These are phyloP conservation scores for Pyricularia sp. DNA, from an alignment of 2,329 filamentous ascomycete genomes.

Conservation along the genomic window DNA sequence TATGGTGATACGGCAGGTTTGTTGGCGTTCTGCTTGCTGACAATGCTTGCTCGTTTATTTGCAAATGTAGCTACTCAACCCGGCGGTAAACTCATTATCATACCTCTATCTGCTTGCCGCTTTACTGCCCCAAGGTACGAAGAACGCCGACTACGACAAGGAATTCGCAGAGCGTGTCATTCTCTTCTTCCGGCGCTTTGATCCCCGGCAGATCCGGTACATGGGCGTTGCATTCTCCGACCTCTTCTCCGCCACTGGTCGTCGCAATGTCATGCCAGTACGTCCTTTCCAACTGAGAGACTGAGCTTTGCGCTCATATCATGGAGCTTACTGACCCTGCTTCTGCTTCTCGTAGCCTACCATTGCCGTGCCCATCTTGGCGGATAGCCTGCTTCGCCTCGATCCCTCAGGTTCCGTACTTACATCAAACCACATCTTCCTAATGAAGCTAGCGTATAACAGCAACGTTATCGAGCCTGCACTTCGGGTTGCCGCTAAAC, in stretches of 20 bases:
- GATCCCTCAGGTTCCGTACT: conserved; percentile 40
- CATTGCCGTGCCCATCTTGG: conserved; percentile 30
- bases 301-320: background rate
- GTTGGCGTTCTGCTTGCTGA: conserved; percentile 9
- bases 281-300: conserved; percentile 5
- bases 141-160: conserved; percentile 18
- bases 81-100: conserved; percentile 35
- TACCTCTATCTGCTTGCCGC: conserved; percentile 34
- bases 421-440: conserved; percentile 12
- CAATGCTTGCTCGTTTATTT: background rate
- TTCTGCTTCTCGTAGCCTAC: conserved; percentile 22
- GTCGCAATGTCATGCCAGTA: conserved; percentile 29
- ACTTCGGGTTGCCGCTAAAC: conserved; percentile 48
- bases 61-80: conserved; percentile 28
- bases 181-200: conserved; percentile 34
- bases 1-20: background rate
- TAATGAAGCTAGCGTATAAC: conserved; percentile 33
- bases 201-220: conserved; percentile 39
- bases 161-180: conserved; percentile 27
- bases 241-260: conserved; percentile 27
- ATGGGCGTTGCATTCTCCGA: conserved; percentile 27
- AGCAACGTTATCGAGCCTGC: conserved; percentile 39
- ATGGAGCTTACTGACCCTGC: conserved; percentile 1
- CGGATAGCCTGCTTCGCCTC: conserved; percentile 46
- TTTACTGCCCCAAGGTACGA: conserved; percentile 15